Base-by-base conservation (phyloP, 1,284 basidiomycete species). In the Malassezia obtusa region DNA sequence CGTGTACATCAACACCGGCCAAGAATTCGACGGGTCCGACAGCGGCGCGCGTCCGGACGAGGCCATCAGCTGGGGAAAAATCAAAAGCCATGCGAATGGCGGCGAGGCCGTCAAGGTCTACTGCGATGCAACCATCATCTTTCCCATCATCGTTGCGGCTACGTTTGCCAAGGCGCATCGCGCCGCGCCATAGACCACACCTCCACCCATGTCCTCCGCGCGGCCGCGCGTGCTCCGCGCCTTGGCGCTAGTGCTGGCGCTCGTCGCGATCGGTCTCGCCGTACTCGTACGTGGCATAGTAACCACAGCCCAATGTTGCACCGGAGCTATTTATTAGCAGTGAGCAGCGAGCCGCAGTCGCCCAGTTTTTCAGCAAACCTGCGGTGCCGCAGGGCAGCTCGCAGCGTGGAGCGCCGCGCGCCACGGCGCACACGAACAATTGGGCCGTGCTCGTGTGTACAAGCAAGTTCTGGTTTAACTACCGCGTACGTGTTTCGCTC, bases 11-110 rank as follows among this genome's bases (percentile, higher is more conserved):
- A 98, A 98, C 72, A 98, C 92, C 0, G 92, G 92, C 0, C 92
- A 98, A 77, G 92, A 98, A 77, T 98, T 96, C 66, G 94, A 98
- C 71, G 92, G 92, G 0, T 94, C 90, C 4, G 92, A 99, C 75
- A 91, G 90, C 11, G 94, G 92, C 11, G 94, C 94, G 15, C 79
- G 89, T 53, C 94, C 94, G 15, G 94, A 99, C 68, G 92, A 99
- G 75, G 94, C 92, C 3, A 83, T 99, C 19, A 92, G 88, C n/a
- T 99, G 92, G 92, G 94, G 92, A 4, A 99, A 98, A 78, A 95
- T 98, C 62, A 83, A 89, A 43, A 85, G 86, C 25, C 57, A 58
- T 1, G 70, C 64, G 22, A 68, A 67, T 28, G 85, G 84, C 11
- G 85, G 92, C 0, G 84, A 94, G 75, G 82, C 86, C 26, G 87